Conservation (phyloP, 768 basidiomycete species). For the Termitomyces sp. region DNA sequence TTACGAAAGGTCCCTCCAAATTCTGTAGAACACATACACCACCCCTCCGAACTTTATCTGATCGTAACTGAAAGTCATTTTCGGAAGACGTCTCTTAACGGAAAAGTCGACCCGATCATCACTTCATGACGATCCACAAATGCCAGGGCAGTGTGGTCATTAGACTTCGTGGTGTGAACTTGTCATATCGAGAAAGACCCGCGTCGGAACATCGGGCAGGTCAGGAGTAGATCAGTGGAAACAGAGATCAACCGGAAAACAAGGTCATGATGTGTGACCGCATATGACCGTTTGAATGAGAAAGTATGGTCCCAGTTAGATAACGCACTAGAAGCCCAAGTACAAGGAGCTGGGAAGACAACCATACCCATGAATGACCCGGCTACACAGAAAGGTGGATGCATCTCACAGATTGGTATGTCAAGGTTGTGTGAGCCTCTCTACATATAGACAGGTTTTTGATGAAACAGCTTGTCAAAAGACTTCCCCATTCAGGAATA, state of each 20-base stretch:
- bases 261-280: slow-evolving; percentile 1
- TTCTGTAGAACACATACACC: not conserved
- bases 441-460: slow-evolving; percentile 1
- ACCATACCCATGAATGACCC: not conserved
- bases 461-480: not conserved
- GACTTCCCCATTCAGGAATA: slow-evolving; percentile 3
- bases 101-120: not conserved
- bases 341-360: not conserved
- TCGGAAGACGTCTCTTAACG: not conserved
- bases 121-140: not conserved
- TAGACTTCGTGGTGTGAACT: slow-evolving; percentile 10
- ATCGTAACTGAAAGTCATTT: slow-evolving; percentile 1
- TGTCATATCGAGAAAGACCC: slow-evolving; percentile 6
- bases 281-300: not conserved
- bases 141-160: not conserved
- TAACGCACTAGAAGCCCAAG: not conserved
- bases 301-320: not conserved
- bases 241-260: not conserved
- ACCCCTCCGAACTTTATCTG: not conserved
- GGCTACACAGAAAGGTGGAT: not conserved
- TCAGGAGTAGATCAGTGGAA: slow-evolving; percentile 3
- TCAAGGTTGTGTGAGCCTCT: not conserved
- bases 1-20: not conserved
- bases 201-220: slow-evolving; percentile 7
- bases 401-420: not conserved